Conservation (phyloP, 2,329 filamentous ascomycete species). For the Hypoxylon sp. region DNA sequence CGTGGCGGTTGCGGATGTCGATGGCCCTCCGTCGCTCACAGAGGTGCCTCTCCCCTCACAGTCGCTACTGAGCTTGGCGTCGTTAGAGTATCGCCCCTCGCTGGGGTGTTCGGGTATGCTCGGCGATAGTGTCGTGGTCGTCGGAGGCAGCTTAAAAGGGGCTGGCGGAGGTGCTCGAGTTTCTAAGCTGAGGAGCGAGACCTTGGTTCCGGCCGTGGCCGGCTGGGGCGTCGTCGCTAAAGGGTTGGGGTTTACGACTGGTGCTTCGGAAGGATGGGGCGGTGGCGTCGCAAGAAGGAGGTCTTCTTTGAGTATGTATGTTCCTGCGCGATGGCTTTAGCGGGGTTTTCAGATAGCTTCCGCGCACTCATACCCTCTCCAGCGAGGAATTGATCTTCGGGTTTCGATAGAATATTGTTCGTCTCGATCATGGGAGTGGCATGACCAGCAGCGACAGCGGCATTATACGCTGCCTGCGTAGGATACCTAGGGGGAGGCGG, state of each 20-base stretch:
- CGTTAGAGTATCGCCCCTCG: slow-evolving; percentile 70
- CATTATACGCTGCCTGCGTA: slow-evolving; percentile 77
- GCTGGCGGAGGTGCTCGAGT: slow-evolving; percentile 66
- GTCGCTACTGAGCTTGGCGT: slow-evolving; percentile 69
- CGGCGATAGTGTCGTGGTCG: slow-evolving; percentile 59
- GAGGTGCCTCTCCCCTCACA: slow-evolving; percentile 65
- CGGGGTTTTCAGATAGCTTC: slow-evolving; percentile 6
- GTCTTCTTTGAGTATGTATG: slow-evolving; percentile 91
- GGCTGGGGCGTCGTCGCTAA: slow-evolving; percentile 86
- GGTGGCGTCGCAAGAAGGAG: slow-evolving; percentile 92
- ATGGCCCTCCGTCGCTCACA: slow-evolving; percentile 61
- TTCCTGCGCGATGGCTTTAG: slow-evolving; percentile 66
- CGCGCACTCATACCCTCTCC: slow-evolving; percentile 81
- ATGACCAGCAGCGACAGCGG: slow-evolving; percentile 74
- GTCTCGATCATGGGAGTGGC: slow-evolving; percentile 87
- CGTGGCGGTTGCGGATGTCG: slow-evolving; percentile 55
- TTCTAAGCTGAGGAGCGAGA: slow-evolving; percentile 81
- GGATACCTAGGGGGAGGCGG: slow-evolving; percentile 90
- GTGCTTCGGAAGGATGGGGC: slow-evolving; percentile 93
- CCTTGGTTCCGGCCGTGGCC: slow-evolving; percentile 84
- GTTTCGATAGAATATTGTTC: slow-evolving; percentile 87
- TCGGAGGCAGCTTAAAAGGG: slow-evolving; percentile 66
- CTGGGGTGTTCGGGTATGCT: slow-evolving; percentile 72
- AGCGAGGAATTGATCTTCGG: slow-evolving; percentile 89
- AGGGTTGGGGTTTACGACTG: slow-evolving; percentile 87